Conservation (phyloP, 805 yeast species). For the Candida cerambycidarum region DNA sequence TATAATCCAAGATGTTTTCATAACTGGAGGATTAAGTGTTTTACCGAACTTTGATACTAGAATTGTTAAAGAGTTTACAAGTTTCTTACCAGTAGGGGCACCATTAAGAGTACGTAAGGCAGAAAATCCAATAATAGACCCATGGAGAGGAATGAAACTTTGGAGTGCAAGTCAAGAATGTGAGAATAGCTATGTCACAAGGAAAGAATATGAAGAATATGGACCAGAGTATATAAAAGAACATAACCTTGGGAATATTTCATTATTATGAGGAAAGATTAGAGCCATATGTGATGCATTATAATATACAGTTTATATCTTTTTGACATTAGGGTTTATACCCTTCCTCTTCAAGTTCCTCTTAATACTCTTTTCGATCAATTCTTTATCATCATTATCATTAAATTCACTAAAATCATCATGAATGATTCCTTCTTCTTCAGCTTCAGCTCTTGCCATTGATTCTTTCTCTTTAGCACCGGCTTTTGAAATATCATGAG, state of each 20-base stretch:
- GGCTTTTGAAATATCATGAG: slow-evolving; percentile 80
- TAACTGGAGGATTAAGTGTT: slow-evolving; percentile 83
- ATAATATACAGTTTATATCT: background rate
- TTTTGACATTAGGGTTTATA: slow-evolving; percentile 56
- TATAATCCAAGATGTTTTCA: slow-evolving; percentile 62
- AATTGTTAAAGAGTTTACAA: slow-evolving; percentile 64
- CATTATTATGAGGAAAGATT: slow-evolving; percentile 23
- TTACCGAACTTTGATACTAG: slow-evolving; percentile 68
- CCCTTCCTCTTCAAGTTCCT: slow-evolving; percentile 68
- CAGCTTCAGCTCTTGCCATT: slow-evolving; percentile 77
- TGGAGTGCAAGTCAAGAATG: slow-evolving; percentile 60
- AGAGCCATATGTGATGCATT: background rate
- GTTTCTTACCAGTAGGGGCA: slow-evolving; percentile 68
- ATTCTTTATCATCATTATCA: slow-evolving; percentile 68
- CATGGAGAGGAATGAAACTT: slow-evolving; percentile 93
- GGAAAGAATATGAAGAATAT: slow-evolving; percentile 77
- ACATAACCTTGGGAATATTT: slow-evolving; percentile 72
- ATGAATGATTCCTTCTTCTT: slow-evolving; percentile 77
- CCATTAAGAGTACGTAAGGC: slow-evolving; percentile 64
- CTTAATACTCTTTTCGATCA: slow-evolving; percentile 69
- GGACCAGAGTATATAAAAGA: slow-evolving; percentile 90
- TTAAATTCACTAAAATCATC: slow-evolving; percentile 86
- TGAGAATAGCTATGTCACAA: slow-evolving; percentile 53
- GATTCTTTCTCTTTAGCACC: slow-evolving; percentile 86
- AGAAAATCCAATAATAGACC: slow-evolving; percentile 66